These are phyloP conservation scores for Tolypocladium ophioglossoides DNA, from an alignment of 2,329 filamentous ascomycete species.

Conservation along the genomic window DNA sequence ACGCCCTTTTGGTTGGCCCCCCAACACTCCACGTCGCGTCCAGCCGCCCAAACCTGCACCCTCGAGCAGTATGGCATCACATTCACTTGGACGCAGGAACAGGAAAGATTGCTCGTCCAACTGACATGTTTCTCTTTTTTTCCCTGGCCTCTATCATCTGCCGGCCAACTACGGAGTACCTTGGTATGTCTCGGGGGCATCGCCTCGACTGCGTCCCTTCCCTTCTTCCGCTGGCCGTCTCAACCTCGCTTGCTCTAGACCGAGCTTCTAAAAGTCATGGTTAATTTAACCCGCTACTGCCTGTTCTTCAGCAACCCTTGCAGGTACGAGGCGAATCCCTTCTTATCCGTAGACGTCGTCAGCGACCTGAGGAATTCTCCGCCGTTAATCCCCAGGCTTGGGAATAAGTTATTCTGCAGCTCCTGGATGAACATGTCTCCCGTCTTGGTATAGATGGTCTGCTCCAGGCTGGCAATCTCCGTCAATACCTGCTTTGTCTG, in stretches of 20 bases:
- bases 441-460: slow-evolving; percentile 82
- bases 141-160: not conserved
- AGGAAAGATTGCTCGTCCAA: not conserved
- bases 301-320: slow-evolving; percentile 42
- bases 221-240: not conserved
- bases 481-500: slow-evolving; percentile 80
- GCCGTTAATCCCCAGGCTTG: slow-evolving; percentile 52
- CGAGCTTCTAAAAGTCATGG: not conserved
- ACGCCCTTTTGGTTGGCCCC: not conserved
- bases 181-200: not conserved
- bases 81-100: too few relatives aligned
- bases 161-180: not conserved
- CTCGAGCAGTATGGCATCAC: too few relatives aligned
- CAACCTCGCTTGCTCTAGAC: not conserved
- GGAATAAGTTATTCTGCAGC: slow-evolving; percentile 53
- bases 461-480: slow-evolving; percentile 80
- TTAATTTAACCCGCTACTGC: slow-evolving; percentile 10
- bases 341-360: slow-evolving; percentile 49
- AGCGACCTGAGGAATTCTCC: slow-evolving; percentile 48
- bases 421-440: slow-evolving; percentile 69
- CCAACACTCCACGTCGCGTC: not conserved
- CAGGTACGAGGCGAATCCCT: slow-evolving; percentile 54
- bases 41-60: not conserved
- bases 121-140: not conserved
- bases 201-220: not conserved